These are phyloP conservation scores for Pseudoturritis turrita DNA, from an alignment of 345 rosid species.

Conservation along the genomic window DNA sequence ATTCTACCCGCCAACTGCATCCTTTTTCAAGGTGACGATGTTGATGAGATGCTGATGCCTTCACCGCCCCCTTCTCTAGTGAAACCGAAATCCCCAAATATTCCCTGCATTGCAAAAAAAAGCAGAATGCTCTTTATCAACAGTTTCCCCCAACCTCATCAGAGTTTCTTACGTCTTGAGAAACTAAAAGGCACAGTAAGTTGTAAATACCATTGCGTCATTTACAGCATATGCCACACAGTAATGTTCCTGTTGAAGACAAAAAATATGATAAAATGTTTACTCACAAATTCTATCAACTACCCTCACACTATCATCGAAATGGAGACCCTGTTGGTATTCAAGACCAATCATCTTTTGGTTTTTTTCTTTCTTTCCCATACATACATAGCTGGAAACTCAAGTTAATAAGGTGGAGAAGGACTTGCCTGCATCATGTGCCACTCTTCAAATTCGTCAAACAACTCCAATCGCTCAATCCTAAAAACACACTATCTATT, in stretches of 20 bases:
- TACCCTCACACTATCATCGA: neutral
- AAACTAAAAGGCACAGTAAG: neutral
- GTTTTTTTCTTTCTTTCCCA: neutral
- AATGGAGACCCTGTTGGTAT: neutral
- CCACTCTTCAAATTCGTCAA: conserved; percentile 98
- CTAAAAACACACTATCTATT: conserved; percentile 38
- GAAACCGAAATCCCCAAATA: conserved; percentile 58
- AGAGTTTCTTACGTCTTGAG: neutral
- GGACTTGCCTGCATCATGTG: conserved; percentile 97
- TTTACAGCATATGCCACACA: conserved; percentile 84
- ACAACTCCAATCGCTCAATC: conserved; percentile 88
- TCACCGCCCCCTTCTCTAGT: conserved; percentile 28
- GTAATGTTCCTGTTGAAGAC: conserved; percentile 38
- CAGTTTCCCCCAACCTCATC: neutral
- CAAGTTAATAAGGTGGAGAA: conserved; percentile 5
- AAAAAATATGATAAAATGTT: neutral
- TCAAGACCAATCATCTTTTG: neutral
- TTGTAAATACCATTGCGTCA: conserved; percentile 55
- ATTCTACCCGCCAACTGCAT: neutral
- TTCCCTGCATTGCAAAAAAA: conserved; percentile 44
- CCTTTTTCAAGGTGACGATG: conserved; percentile 16
- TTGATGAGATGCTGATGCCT: neutral
- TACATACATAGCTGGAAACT: neutral
- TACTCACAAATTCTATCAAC: conserved; percentile 8
- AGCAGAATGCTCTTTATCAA: neutral